Conservation (phyloP, 495 filamentous ascomycete genomes). For the Xanthoparmelia taractica region DNA sequence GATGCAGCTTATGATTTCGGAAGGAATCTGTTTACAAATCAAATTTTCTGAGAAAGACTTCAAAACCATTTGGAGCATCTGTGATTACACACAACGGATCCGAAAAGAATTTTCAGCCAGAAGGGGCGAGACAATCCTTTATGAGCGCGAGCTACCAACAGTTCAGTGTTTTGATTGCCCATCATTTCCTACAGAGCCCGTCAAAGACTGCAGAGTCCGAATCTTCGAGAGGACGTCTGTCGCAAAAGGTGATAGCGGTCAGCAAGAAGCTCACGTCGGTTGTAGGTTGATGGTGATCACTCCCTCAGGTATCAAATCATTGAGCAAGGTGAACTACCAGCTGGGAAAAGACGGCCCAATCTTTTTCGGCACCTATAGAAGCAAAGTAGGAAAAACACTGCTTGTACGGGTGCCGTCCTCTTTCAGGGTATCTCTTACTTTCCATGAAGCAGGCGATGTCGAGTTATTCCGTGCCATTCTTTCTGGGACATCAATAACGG, state of each 20-base stretch:
- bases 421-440: constrained; percentile 37
- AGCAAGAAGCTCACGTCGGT: constrained; percentile 61
- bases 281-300: constrained; percentile 70
- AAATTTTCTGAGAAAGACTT: constrained; percentile 66
- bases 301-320: constrained; percentile 61
- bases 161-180: constrained; percentile 71
- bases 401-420: constrained; percentile 12
- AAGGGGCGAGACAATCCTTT: constrained; percentile 56
- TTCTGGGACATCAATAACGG: constrained; percentile 15
- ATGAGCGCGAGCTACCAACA: constrained; percentile 54
- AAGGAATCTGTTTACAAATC: constrained; percentile 57
- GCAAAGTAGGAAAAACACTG: constrained; percentile 48
- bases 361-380: constrained; percentile 63
- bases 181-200: constrained; percentile 65
- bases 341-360: constrained; percentile 54
- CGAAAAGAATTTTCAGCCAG: constrained; percentile 58
- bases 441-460: constrained; percentile 60
- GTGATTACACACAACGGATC: constrained; percentile 68
- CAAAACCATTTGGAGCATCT: constrained; percentile 67
- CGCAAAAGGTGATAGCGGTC: constrained; percentile 58
- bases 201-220: constrained; percentile 57
- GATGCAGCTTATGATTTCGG: constrained; percentile 27
- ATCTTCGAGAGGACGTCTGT: constrained; percentile 62
- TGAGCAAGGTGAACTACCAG: constrained; percentile 62
- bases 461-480: constrained; percentile 58